Conservation (phyloP, 352 stramenopile genomes). For the Phytophthora hibernalis region DNA sequence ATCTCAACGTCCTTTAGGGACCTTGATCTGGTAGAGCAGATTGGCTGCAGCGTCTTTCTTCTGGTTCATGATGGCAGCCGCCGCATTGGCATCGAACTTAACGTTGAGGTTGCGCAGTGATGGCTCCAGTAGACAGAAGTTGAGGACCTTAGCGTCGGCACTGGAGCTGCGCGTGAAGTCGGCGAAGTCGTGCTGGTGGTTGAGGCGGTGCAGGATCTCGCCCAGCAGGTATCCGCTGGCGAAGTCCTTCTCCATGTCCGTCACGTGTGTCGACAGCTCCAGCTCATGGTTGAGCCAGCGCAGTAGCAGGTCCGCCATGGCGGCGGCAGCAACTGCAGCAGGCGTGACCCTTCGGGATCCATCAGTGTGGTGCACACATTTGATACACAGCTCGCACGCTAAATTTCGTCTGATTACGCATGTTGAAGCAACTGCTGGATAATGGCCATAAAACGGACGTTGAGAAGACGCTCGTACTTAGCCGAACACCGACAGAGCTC, state of each 20-base stretch:
- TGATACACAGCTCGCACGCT: no score
- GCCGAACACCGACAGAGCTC: neutral
- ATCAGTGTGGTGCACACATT: conserved; percentile 1
- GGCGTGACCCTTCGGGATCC: neutral
- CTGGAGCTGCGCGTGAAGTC: conserved; percentile 79
- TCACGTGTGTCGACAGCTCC: conserved; percentile 68
- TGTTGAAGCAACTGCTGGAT: conserved; percentile 19
- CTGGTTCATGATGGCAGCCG: conserved; percentile 85
- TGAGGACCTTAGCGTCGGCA: conserved; percentile 87
- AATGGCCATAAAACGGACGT: neutral
- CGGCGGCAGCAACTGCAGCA: neutral
- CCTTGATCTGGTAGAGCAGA: conserved; percentile 91
- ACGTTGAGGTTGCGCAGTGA: conserved; percentile 76
- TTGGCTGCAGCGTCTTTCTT: conserved; percentile 61
- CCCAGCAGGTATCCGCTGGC: conserved; percentile 88
- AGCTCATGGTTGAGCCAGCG: conserved; percentile 88
- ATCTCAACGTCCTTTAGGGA: conserved; percentile 10
- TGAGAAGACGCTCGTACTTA: conserved; percentile 3
- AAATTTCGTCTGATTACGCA: neutral
- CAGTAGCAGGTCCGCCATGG: conserved; percentile 80
- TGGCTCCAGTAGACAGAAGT: conserved; percentile 90
- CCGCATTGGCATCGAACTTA: conserved; percentile 78
- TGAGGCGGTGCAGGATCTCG: conserved; percentile 85
- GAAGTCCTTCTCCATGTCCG: conserved; percentile 78
- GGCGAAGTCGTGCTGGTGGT: conserved; percentile 90